These are phyloP conservation scores for Epichloe sylvatica DNA, from an alignment of 2,329 filamentous ascomycete genomes.

Conservation along the genomic window DNA sequence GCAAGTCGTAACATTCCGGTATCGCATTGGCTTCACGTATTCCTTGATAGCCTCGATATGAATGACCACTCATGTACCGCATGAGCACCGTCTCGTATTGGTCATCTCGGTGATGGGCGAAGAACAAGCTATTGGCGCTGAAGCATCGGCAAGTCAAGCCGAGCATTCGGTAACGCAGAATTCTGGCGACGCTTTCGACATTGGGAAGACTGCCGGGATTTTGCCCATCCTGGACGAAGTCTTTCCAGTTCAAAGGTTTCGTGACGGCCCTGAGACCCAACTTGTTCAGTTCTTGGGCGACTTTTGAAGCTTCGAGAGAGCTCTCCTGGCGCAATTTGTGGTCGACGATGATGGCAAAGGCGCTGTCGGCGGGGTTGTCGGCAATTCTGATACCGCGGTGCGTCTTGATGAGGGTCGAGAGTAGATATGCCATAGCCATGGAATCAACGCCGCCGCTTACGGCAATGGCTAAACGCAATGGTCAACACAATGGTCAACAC, in stretches of 20 bases:
- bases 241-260: conserved; percentile 33
- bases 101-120: conserved; percentile 83
- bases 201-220: conserved; percentile 34
- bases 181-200: conserved; percentile 66
- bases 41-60: conserved; percentile 56
- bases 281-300: conserved; percentile 25
- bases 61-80: conserved; percentile 55
- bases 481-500: not conserved
- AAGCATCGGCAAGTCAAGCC: conserved; percentile 43
- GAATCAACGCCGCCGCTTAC: conserved; percentile 91
- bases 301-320: conserved; percentile 33
- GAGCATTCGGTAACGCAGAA: conserved; percentile 56
- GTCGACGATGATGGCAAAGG: conserved; percentile 39
- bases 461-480: conserved; percentile 47
- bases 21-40: conserved; percentile 54
- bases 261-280: conserved; percentile 21
- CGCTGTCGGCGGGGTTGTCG: conserved; percentile 29
- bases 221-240: conserved; percentile 15
- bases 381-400: conserved; percentile 25
- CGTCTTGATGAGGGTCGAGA: conserved; percentile 31
- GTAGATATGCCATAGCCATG: conserved; percentile 82
- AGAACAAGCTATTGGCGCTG: conserved; percentile 47
- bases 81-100: conserved; percentile 81
- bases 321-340: conserved; percentile 43
- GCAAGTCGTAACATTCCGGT: conserved; percentile 70